Evolutionary conservation across 345 rosid genomes (phyloP), one percentile per base, ranked within the genome.

Genomic region (Kandelia obovata): DNA sequence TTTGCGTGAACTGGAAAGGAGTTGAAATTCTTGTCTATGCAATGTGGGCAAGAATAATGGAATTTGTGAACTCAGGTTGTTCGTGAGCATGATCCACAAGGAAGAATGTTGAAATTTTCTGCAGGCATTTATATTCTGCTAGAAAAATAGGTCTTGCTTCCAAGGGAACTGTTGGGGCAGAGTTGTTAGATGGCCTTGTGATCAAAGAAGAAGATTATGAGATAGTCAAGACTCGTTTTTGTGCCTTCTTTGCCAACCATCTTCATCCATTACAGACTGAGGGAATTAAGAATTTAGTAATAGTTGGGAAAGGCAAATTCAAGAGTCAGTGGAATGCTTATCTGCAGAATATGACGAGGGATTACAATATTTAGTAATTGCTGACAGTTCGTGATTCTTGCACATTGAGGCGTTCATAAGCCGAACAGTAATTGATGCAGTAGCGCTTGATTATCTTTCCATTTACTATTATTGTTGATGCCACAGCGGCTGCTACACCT

Each of bases 401-500:
- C 52, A 27, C 46, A 3, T 71, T 53, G 75, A 89, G 97, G 92
- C 67, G 87, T 96, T 58, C 96, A 83, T 89, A 63, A 76, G 97
- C 72, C 96, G 89, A 73, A 87, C 92, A 5, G 92, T 73, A 13
- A 91, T 88, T 78, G 99, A 94, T 78, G 93, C 92, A 1, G 92
- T 87, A 53, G 92, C 81, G 23, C 68, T 87, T 52, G 88, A 87
- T 80, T 88, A 88, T 68, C 76, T 47, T 67, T 53, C 71, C 31
- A 87, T 89, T 64, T 64, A 75, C 83, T 37, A 87, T 91, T 61
- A 79, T 94, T 35, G 52, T 62, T 23, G 93, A 94, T 83, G 96
- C 96, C 67, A 91, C 98, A 0, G 97, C 96, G 59, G 98, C 98
- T 73, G 87, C 89, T 19, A 84, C 97, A 47, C 85, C 88, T 30